These are phyloP conservation scores for Borovskyia barvae DNA, from an alignment of 208 protist species.

Conservation along the genomic window DNA sequence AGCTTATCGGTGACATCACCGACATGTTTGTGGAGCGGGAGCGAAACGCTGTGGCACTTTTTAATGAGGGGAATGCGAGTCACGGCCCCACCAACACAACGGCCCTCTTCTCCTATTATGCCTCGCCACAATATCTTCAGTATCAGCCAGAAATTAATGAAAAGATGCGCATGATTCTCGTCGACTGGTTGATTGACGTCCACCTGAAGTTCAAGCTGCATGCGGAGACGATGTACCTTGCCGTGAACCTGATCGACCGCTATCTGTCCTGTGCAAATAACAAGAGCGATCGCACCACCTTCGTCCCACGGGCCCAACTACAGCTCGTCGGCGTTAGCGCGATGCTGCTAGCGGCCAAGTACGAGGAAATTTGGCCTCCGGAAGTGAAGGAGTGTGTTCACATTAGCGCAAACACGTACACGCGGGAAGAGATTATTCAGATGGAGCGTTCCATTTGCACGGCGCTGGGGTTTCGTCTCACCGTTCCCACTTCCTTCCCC, in stretches of 20 bases:
- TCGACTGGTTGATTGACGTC: constrained; percentile 99
- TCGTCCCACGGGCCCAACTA: constrained; percentile 83
- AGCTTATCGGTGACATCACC: constrained; percentile 83
- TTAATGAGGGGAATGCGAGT: constrained; percentile 52
- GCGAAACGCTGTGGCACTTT: constrained; percentile 47
- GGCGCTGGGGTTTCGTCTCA: constrained; percentile 86
- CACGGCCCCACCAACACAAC: constrained; percentile 32
- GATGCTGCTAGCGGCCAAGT: constrained; percentile 92
- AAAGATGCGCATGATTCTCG: constrained; percentile 97
- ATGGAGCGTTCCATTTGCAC: constrained; percentile 90
- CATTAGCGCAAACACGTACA: constrained; percentile 94
- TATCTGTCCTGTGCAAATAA: constrained; percentile 82
- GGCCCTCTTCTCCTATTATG: constrained; percentile 55
- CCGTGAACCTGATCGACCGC: constrained; percentile 97
- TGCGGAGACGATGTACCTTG: constrained; percentile 96
- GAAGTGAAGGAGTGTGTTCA: constrained; percentile 93
- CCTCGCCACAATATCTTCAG: constrained; percentile 76
- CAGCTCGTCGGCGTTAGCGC: constrained; percentile 95
- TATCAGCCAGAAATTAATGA: constrained; percentile 94
- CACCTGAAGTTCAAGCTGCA: constrained; percentile 97
- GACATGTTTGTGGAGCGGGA: constrained; percentile 77
- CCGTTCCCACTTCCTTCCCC: constrained; percentile 80
- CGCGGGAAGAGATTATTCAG: constrained; percentile 83
- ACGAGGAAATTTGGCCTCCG: constrained; percentile 95
- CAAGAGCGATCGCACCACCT: constrained; percentile 50